Percentiles rank a stretch among this genome's conserved stretches.
Evolutionary conservation across 78 protist genomes (phyloP).

Genomic region (Monosiga brevicollis): DNA sequence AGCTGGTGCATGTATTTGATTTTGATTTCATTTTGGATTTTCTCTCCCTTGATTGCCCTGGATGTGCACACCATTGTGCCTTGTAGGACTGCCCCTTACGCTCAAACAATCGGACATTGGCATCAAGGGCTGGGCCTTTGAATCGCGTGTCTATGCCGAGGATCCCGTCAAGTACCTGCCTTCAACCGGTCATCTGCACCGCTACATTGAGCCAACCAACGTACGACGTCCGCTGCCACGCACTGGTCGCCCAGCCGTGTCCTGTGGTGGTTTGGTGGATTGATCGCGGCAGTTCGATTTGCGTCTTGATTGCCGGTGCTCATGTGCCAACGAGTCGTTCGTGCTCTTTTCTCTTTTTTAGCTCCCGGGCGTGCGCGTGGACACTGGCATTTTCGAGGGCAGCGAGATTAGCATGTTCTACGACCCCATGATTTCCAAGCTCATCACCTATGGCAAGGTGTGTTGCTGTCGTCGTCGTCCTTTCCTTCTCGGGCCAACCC

Average conservation of each 20-base stretch:
- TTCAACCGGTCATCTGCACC: slow-evolving; percentile 65
- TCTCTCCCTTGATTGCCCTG: too few relatives aligned
- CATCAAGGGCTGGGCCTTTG: slow-evolving; percentile 84
- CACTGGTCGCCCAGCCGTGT: too few relatives aligned
- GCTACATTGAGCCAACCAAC: slow-evolving; percentile 36
- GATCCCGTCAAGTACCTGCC: slow-evolving; percentile 75
- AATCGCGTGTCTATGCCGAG: slow-evolving; percentile 93
- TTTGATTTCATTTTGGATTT: too few relatives aligned
- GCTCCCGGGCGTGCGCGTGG: slow-evolving; percentile 37
- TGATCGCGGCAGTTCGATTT: too few relatives aligned
- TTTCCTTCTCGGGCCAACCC: neutral
- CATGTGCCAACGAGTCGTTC: too few relatives aligned
- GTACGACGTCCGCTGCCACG: too few relatives aligned
- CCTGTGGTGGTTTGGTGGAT: too few relatives aligned
- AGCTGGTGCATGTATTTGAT: too few relatives aligned
- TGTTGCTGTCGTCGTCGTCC: neutral
- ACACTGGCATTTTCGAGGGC: slow-evolving; percentile 72
- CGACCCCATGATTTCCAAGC: slow-evolving; percentile 95
- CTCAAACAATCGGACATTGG: slow-evolving; percentile 60
- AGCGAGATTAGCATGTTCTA: slow-evolving; percentile 87
- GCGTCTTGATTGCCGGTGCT: too few relatives aligned
- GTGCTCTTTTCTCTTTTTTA: neutral
- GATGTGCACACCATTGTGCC: too few relatives aligned
- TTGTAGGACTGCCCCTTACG: slow-evolving; percentile 36
- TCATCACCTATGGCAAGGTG: slow-evolving; percentile 69